Percentiles rank a stretch among this genome's conserved stretches.
These are phyloP conservation scores for Talaromyces funiculosus DNA, from an alignment of 2,329 filamentous ascomycete genomes.

Conservation along the genomic window DNA sequence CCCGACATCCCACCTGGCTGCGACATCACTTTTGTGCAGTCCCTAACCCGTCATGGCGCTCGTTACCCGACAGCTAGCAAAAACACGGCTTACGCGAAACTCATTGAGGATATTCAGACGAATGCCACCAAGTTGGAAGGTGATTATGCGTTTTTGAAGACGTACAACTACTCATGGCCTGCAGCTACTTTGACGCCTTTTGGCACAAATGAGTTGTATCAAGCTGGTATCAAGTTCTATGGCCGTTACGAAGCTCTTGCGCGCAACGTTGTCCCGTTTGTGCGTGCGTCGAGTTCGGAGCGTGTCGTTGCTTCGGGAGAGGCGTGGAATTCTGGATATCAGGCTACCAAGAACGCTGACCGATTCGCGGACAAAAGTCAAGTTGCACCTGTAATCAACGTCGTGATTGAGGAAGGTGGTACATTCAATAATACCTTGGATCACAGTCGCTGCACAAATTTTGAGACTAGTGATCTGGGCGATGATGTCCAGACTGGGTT, in stretches of 20 bases:
- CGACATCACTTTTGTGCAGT: constrained; percentile 69
- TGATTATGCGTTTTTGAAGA: constrained; percentile 64
- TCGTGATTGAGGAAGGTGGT: constrained; percentile 59
- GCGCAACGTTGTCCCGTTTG: constrained; percentile 56
- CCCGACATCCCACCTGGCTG: constrained; percentile 59
- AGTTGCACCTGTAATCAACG: constrained; percentile 53
- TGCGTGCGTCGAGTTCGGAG: constrained; percentile 62
- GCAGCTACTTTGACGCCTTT: constrained; percentile 64
- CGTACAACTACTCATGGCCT: constrained; percentile 67
- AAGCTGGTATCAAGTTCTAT: constrained; percentile 73
- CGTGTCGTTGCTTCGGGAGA: constrained; percentile 69
- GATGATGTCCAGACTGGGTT: constrained; percentile 52
- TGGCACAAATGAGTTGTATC: constrained; percentile 63
- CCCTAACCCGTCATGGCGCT: constrained; percentile 79
- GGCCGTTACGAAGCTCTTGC: constrained; percentile 63
- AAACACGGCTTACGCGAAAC: constrained; percentile 55
- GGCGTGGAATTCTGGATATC: constrained; percentile 71
- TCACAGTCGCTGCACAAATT: constrained; percentile 65
- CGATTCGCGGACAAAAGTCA: constrained; percentile 28
- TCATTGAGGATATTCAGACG: constrained; percentile 62
- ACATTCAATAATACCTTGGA: constrained; percentile 76
- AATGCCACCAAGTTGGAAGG: constrained; percentile 51
- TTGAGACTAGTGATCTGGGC: constrained; percentile 53
- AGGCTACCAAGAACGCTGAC: constrained; percentile 48
- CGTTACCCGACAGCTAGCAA: constrained; percentile 71